These are phyloP conservation scores for Rhododendron simsii DNA, from an alignment of 148 eudicot genomes.

Conservation along the genomic window DNA sequence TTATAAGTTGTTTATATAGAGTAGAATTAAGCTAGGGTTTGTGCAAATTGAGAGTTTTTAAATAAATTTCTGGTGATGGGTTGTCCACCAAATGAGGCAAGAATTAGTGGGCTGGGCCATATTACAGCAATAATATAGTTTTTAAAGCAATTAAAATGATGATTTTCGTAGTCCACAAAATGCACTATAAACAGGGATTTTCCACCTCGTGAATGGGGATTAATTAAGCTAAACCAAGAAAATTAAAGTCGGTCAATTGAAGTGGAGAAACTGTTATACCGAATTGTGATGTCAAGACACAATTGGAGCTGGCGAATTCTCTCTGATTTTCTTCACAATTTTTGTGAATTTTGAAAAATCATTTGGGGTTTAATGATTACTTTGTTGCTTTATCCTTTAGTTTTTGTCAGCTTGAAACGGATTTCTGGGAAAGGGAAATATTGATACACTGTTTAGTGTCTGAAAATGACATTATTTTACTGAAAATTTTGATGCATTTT, in stretches of 20 bases:
- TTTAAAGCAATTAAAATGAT: neutral
- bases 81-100: conserved; percentile 24
- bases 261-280: conserved; percentile 1
- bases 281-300: neutral
- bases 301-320: neutral
- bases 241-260: neutral
- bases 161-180: neutral
- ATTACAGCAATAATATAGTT: neutral
- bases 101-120: conserved; percentile 16
- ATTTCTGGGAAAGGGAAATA: neutral
- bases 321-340: neutral
- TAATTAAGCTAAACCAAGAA: neutral
- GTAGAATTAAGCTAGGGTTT: conserved; percentile 9
- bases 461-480: too few species aligned
- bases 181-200: conserved; percentile 6
- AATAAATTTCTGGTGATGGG: conserved; percentile 6
- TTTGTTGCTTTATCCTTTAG: neutral
- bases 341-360: neutral
- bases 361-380: neutral
- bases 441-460: too few species aligned
- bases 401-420: neutral
- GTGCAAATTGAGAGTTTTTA: neutral
- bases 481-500: too few species aligned
- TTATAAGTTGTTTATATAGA: conserved; percentile 8
- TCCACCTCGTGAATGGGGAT: conserved; percentile 9